phyloP scores from a whole-genome alignment of 148 eudicot genomes.

The Vaccinium darrowii region DNA sequence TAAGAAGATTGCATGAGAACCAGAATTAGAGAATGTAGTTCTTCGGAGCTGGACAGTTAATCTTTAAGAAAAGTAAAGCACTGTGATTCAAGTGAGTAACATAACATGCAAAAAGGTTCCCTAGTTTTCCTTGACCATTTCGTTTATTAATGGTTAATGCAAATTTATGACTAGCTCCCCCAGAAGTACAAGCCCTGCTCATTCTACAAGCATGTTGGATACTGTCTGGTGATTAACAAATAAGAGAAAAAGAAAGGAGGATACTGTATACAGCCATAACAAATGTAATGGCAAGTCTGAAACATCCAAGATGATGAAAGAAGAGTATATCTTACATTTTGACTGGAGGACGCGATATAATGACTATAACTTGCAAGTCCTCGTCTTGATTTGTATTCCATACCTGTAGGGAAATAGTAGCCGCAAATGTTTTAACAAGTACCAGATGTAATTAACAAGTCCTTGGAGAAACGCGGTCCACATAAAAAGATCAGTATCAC shows the following conservation, averaged over 20 bases:
- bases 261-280: not conserved
- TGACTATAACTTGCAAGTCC: constrained; percentile 69
- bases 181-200: not conserved
- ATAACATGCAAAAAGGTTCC: not conserved
- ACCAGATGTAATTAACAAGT: not conserved
- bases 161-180: not conserved
- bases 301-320: not conserved
- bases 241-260: not conserved
- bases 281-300: not conserved
- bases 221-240: not conserved
- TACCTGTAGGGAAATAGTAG: constrained; percentile 38
- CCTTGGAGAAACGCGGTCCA: not conserved
- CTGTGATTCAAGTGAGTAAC: not conserved
- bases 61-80: not conserved
- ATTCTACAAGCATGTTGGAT: not conserved
- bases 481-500: not conserved
- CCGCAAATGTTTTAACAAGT: constrained; percentile 5
- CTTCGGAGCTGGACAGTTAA: not conserved
- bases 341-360: constrained; percentile 82
- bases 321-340: constrained; percentile 60
- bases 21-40: not conserved
- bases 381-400: constrained; percentile 59
- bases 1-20: not conserved
- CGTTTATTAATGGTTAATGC: not conserved
- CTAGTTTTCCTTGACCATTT: not conserved